Evolutionary conservation across 768 basidiomycete species (phyloP), one percentile per base, ranked within the genome.

Genomic region (Atractiella rhizophila): DNA sequence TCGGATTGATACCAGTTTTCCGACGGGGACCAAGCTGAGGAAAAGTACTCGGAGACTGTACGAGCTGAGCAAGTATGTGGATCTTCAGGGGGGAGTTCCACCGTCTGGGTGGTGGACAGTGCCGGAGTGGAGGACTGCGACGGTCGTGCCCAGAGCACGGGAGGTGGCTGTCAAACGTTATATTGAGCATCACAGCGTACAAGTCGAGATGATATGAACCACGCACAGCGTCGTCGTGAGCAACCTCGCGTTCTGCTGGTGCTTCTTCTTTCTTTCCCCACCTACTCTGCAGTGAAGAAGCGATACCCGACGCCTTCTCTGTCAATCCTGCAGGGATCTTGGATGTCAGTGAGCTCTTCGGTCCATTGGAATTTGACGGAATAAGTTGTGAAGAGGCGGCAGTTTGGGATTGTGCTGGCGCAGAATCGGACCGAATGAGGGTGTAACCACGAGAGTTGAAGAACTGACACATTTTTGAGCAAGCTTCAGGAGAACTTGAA

Each of bases 1-100:
- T 33, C 29, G n/a, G 4, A 20, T 7, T 36, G 39, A 19, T 37
- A 45, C 46, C 46, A 47, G 3, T 21, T 26, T 12, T 18, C 10
- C 7, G 10, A 31, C 44, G 42, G 37, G 27, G 13, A 10, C 10
- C 10, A 7, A 12, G 9, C n/a, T 25, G 3, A 16, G n/a, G 34
- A 35, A 19, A 47, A 46, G 29, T 15, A 20, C 27, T 7, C 10
- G 5, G n/a, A 16, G n/a, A 10, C 39, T 35, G 19, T 20, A 28
- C 28, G 39, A 32, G 24, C 9, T 24, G 40, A 23, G 16, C 40
- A 46, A 20, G 40, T 15, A n/a, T n/a, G n/a, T n/a, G n/a, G n/a
- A n/a, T n/a, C n/a, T n/a, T n/a, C n/a, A n/a, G n/a, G n/a, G n/a
- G n/a, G n/a, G n/a, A n/a, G n/a, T n/a, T n/a, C n/a, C n/a, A n/a